Conservation (phyloP, 805 yeast genomes). For the Candida corydali region DNA sequence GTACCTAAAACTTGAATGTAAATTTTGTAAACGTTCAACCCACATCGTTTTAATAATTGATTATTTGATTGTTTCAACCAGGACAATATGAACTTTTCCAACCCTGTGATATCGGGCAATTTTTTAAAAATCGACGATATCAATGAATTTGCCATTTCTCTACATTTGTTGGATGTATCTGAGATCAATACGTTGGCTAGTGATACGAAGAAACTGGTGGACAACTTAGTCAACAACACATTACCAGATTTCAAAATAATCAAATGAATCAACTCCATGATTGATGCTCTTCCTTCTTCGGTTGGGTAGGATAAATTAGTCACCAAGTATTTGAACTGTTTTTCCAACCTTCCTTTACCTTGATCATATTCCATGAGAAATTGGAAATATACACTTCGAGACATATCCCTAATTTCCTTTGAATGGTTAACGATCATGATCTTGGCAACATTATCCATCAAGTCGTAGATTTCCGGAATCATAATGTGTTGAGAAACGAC, state of each 20-base stretch:
- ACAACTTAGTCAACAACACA: conserved; percentile 53
- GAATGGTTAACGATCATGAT: conserved; percentile 90
- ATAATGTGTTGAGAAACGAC: conserved; percentile 68
- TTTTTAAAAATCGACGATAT: conserved; percentile 52
- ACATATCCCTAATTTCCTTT: conserved; percentile 73
- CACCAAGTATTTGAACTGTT: conserved; percentile 76
- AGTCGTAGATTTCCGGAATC: conserved; percentile 87
- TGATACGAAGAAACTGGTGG: conserved; percentile 79
- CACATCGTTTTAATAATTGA: conserved; percentile 58
- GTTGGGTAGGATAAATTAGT: conserved; percentile 81
- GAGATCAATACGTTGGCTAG: conserved; percentile 72
- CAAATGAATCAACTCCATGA: conserved; percentile 77
- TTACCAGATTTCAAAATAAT: conserved; percentile 63
- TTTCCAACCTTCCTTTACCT: conserved; percentile 78
- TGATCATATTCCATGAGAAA: conserved; percentile 94
- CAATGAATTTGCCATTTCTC: conserved; percentile 75
- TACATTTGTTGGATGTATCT: conserved; percentile 74
- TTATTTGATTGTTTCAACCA: conserved; percentile 64
- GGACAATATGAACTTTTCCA: conserved; percentile 41
- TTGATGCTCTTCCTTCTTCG: conserved; percentile 82
- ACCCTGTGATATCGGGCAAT: conserved; percentile 21
- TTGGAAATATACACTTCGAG: conserved; percentile 77
- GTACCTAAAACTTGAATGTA: conserved; percentile 50
- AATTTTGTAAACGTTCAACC: conserved; percentile 68
- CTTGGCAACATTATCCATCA: conserved; percentile 73